Evolutionary conservation across 2,329 filamentous ascomycete species (phyloP), one percentile per base, ranked within the genome.

Genomic region (Xylaria sp.): DNA sequence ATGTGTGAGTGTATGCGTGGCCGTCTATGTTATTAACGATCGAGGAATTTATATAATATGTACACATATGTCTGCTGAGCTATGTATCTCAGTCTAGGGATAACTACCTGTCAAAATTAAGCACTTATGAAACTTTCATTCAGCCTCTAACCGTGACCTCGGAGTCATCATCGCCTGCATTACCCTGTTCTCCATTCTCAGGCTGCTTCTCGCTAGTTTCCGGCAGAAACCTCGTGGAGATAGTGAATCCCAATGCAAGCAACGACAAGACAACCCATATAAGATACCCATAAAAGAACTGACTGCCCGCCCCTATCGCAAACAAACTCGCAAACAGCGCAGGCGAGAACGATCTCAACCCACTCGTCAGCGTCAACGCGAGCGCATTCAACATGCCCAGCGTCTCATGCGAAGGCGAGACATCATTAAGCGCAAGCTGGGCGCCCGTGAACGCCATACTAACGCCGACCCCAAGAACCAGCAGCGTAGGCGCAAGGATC

Each of bases 381-480:
- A 93, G 74, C 0, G 90, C 90, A 73, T 95, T 95, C 33, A 96
- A 81, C 0, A 89, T 93, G 0, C 90, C 92, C 10, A 95, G 82
- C 0, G 89, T 86, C 51, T 84, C 82, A 1, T 88, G 85, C 10
- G 85, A 88, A 0, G 93, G 93, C 0, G 90, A 86, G 1, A 92
- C 87, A 67, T 94, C 91, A 78, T 95, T 95, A 39, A 95, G 76
- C 0, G 89, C 89, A 9, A 95, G 88, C 82, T 94, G 92, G 0
- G 90, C 85, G 1, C 85, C 89, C 0, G 91, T 94, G 76, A 91
- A 92, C 1, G 86, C 83, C 91, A 93, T 93, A 58, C 85, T 85
- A 0, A 92, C 87, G 1, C 89, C 89, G 13, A 85, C 85, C 0
- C 90, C 90, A 0, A 92, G n/a, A 0, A 82, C 80, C 12, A 90